Conservation (phyloP, 345 rosid genomes). For the Moricandia arvensis region DNA sequence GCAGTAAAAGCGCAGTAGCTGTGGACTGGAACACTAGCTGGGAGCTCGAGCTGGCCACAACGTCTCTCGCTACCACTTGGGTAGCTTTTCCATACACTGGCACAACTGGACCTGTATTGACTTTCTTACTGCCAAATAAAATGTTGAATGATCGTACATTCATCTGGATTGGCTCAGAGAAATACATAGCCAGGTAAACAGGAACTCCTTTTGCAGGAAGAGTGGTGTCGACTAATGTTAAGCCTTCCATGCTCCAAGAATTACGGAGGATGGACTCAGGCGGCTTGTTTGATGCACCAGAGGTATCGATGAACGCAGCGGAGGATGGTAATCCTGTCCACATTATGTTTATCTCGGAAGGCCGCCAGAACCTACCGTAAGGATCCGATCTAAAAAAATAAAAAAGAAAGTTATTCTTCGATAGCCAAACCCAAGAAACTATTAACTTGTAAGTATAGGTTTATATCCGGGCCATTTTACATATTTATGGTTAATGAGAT, state of each 20-base stretch:
- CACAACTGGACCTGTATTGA: neutral
- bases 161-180: slow-evolving; percentile 1
- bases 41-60: slow-evolving; percentile 13
- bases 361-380: slow-evolving; percentile 22
- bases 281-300: slow-evolving; percentile 31
- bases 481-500: too few species aligned
- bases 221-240: neutral
- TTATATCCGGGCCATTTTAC: neutral
- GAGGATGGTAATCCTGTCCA: neutral
- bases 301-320: slow-evolving; percentile 15
- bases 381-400: slow-evolving; percentile 12
- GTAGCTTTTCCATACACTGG: slow-evolving; percentile 12
- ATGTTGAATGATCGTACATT: slow-evolving; percentile 18
- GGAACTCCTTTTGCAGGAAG: slow-evolving; percentile 18
- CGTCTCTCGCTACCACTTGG: slow-evolving; percentile 24
- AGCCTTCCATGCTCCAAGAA: neutral
- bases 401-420: neutral
- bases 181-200: slow-evolving; percentile 32
- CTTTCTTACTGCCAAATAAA: slow-evolving; percentile 7
- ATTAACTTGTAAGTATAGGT: neutral
- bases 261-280: slow-evolving; percentile 10
- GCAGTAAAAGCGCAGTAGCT: neutral
- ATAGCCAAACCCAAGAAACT: neutral
- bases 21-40: neutral
- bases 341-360: neutral